Base-by-base conservation (phyloP, 116 monocot species). In the Trichopus zeylanicus region DNA sequence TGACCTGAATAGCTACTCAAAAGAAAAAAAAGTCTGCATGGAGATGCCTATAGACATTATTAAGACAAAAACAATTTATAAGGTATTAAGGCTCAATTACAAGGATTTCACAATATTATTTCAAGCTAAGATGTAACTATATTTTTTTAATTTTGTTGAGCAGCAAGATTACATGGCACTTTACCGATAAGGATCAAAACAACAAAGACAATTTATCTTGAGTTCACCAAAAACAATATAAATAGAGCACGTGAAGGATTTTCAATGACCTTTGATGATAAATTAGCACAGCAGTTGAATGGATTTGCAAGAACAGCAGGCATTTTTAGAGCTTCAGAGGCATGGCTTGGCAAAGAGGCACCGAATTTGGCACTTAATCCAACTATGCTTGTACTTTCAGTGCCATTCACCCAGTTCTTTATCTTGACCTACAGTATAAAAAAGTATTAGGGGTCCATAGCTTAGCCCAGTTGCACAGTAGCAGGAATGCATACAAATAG, bases 301-400 rank as follows among this genome's bases (percentile, higher is more conserved):
- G 70, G 63, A 23, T 47, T 56, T 48, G 63, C 18, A n/a, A 57
- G 56, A 26, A 63, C 33, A 48, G 63, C 63, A 19, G 19, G 31
- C 2, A 26, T 5, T 27, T 47, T 63, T 26, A 26, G 34, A 49
- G 56, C 57, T 46, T 57, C 57, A 23, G 63, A 33, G 0, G 34
- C 48, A 19, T 33, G 3, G 24, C 0, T 26, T 23, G 70, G 70
- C 63, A 70, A 56, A 1, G 57, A 3, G 27, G 47, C 48, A 49
- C 70, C 70, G 37, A 70, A 70, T 57, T 48, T 49, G 21, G 70
- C 70, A 34, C 49, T 70, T n/a, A 70, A 26, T 27, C 70, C 62
- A 37, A 49, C 33, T 20, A 70, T 25, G 57, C 34, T 57, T 48
- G 26, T 10, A 7, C 46, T 31, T 57, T 70, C 70, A 33, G 22